Percentiles rank a stretch among this genome's conserved stretches.
These are phyloP conservation scores for Penicillium bovifimosum DNA, from an alignment of 495 filamentous ascomycete genomes.

Conservation along the genomic window DNA sequence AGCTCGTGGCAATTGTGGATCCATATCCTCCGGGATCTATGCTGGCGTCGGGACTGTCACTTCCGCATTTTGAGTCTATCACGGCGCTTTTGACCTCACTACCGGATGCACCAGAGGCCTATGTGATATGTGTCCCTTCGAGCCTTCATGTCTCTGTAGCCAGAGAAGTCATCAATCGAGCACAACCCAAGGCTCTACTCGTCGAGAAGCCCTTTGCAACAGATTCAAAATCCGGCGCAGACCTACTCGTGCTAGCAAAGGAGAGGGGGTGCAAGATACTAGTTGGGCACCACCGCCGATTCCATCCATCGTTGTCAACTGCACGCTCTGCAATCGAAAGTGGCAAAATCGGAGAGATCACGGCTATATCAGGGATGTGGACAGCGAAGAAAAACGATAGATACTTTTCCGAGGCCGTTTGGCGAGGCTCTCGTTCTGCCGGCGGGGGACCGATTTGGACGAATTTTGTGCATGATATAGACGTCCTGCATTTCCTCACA, in stretches of 20 bases:
- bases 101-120: conserved; percentile 1
- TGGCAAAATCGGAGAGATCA: conserved; percentile 6
- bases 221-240: conserved; percentile 1
- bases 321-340: not conserved
- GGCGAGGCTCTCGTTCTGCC: conserved; percentile 5
- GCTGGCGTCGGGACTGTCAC: not conserved
- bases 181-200: conserved; percentile 5
- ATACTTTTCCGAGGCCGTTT: conserved; percentile 3
- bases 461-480: conserved; percentile 14
- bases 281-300: conserved; percentile 14
- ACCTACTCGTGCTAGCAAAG: not conserved
- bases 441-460: conserved; percentile 13
- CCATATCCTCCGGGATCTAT: not conserved
- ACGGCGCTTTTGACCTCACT: not conserved
- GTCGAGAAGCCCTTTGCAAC: conserved; percentile 11
- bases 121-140: conserved; percentile 10
- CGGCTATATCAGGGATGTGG: conserved; percentile 10
- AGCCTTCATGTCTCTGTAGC: conserved; percentile 4
- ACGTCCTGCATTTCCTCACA: conserved; percentile 10
- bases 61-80: not conserved
- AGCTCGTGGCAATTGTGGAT: conserved; percentile 2
- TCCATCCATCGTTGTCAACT: conserved; percentile 4
- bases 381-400: conserved; percentile 8
- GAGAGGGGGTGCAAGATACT: conserved; percentile 4
- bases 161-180: conserved; percentile 1